Conservation (phyloP, 306 rosid genomes). For the Crotalaria pallida region DNA sequence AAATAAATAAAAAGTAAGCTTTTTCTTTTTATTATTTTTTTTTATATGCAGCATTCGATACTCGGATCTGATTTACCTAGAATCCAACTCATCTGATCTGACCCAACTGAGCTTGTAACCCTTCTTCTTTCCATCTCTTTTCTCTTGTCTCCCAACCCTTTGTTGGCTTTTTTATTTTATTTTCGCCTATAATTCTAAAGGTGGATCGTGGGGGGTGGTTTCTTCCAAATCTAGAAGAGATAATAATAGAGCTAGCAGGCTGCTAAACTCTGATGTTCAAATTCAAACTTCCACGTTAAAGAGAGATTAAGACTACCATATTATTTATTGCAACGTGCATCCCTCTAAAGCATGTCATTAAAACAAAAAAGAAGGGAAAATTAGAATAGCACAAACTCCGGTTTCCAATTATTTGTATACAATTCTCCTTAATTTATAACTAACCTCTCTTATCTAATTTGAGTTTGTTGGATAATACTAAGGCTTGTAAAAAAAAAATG, state of each 20-base stretch:
- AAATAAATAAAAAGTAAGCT: no score
- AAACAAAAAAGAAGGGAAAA: neutral
- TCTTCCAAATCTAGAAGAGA: neutral
- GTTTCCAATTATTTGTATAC: neutral
- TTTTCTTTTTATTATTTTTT: no score
- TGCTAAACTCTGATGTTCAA: neutral
- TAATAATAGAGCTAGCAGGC: neutral
- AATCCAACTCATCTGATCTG: no score
- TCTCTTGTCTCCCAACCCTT: no score
- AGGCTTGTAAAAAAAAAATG: no score
- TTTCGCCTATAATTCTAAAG: neutral
- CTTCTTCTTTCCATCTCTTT: no score
- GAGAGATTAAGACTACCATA: neutral
- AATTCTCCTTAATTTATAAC: neutral
- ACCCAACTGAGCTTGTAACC: no score
- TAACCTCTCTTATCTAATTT: neutral
- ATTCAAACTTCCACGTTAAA: neutral
- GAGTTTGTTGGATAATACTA: neutral
- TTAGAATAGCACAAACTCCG: neutral
- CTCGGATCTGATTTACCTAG: no score
- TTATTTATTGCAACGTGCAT: neutral
- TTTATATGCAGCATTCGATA: no score
- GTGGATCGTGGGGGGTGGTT: conserved; percentile 8
- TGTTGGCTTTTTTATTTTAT: no score
- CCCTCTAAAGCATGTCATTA: neutral